Conservation (phyloP, 192 early-diverging fungal genomes). For the Backusella liffmaniae region DNA sequence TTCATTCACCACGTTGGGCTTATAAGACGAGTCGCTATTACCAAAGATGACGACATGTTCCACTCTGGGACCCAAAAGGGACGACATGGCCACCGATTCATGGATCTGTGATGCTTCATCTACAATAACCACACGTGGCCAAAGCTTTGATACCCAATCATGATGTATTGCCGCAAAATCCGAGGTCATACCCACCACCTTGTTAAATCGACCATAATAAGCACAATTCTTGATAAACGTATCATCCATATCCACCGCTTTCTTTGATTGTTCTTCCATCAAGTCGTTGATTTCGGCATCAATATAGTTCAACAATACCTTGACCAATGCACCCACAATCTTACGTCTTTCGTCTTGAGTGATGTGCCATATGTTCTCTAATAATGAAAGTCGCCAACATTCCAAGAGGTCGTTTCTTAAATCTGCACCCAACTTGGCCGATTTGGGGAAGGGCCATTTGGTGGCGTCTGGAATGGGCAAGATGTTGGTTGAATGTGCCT, state of each 20-base stretch:
- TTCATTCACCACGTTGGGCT: neutral
- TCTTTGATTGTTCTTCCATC: slow-evolving; percentile 2
- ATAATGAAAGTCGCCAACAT: neutral
- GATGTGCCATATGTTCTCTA: neutral
- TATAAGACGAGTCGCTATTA: neutral
- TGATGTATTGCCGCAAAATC: slow-evolving; percentile 26
- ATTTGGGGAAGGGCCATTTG: neutral
- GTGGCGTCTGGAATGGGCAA: neutral
- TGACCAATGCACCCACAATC: neutral
- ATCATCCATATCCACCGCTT: slow-evolving; percentile 1
- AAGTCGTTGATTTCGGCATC: slow-evolving; percentile 10
- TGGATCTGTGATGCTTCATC: slow-evolving; percentile 27
- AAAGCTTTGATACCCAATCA: slow-evolving; percentile 13
- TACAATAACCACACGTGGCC: slow-evolving; percentile 21
- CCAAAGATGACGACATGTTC: slow-evolving; percentile 36
- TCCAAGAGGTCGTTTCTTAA: neutral
- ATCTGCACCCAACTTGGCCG: neutral
- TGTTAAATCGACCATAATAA: slow-evolving; percentile 14
- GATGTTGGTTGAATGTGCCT: neutral
- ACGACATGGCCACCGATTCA: slow-evolving; percentile 9
- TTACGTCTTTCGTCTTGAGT: neutral
- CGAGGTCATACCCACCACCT: slow-evolving; percentile 33
- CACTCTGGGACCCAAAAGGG: neutral
- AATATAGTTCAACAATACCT: neutral
- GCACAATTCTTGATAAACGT: slow-evolving; percentile 1